Evolutionary conservation across 2,329 filamentous ascomycete genomes (phyloP), one percentile per base, ranked within the genome.

Genomic region (Plectosphaerella sp.): DNA sequence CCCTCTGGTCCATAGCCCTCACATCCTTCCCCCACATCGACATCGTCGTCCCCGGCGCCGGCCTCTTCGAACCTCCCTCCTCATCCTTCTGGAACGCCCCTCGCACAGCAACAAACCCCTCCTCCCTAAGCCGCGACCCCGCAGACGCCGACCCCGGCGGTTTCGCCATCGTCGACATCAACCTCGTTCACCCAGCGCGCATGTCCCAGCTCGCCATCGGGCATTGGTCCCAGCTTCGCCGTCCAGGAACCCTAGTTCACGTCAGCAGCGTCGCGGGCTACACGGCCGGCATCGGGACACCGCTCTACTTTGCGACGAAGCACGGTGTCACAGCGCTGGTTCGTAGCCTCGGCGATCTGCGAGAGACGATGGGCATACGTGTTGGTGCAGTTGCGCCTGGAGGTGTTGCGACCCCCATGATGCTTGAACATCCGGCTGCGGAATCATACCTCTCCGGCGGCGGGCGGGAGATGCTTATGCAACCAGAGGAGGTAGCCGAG

Each of bases 231-330:
- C 58, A 61, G 54, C 58, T 54, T 36, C 62, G 59, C 46, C 54
- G 58, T 10, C 55, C 58, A 2, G 69, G 65, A 1, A 63, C 60
- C 45, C 48, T 73, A 24, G 54, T 72, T 20, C 59, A 65, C 43
- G 61, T 71, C 10, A 62, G 66, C 33, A 71, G 67, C 52, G 62
- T 71, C 35, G 67, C 65, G 1, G 68, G 67, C 1, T 62, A 69
- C 49, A 56, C 58, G 1, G 54, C 58, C 2, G 58, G 53, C 10
- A 59, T 67, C 36, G 58, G 59, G 18, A 64, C 67, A 11, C 70
- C 70, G 9, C 54, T 72, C 18, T 73, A 72, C 53, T 60, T 62
- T 45, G 63, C 69, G 7, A 68, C 63, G 51, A 73, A 72, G 61
- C 62, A 67, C 47, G 70, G 66, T 0, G 55, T 73, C 7, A 62